Evolutionary conservation across 176 grass and related monocot genomes (phyloP), one percentile per base, ranked within the genome.

Genomic region (Oryza glaberrima): DNA sequence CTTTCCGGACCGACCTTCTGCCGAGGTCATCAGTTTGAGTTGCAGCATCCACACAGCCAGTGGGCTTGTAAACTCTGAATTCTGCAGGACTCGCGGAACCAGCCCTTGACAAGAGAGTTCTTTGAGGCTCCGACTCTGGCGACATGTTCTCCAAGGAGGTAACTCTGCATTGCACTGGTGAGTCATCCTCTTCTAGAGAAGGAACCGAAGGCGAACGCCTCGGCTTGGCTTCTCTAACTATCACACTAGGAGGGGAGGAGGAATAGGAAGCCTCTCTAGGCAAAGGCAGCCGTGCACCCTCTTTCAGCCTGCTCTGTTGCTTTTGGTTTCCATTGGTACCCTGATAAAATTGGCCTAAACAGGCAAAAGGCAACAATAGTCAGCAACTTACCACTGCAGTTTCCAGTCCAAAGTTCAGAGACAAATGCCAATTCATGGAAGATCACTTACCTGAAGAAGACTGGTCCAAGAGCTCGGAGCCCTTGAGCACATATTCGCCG

Each of bases 401-500:
- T 64, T 63, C 38, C 36, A 38, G 4, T 25, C 5, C 54, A 72
- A 79, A 32, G 47, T 34, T 90, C 58, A 90, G 19, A 40, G 6
- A 72, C 36, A 56, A 32, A 51, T 56, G 66, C 30, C 19, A 72
- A 44, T 44, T 82, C 4, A 47, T 6, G 22, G 38, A 2, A 15
- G 35, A 60, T 9, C 44, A 35, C 9, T 61, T 82, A 98, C 96
- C 91, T 81, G 89, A 83, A 89, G 93, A 67, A 19, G 89, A 85
- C 81, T 81, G 91, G 67, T 94, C 89, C 60, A 92, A 64, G 58
- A 99, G 86, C 76, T 99, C 93, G 14, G 96, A 96, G 23, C 96
- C 96, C 76, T 99, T 99, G 69, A 99, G 91, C 64, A 99, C 94
- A 32, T 99, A 96, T 86, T 99, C 96, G 38, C 92, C 87, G 28